These are phyloP conservation scores for Canariomyces notabilis DNA, from an alignment of 2,329 filamentous ascomycete species.

Conservation along the genomic window DNA sequence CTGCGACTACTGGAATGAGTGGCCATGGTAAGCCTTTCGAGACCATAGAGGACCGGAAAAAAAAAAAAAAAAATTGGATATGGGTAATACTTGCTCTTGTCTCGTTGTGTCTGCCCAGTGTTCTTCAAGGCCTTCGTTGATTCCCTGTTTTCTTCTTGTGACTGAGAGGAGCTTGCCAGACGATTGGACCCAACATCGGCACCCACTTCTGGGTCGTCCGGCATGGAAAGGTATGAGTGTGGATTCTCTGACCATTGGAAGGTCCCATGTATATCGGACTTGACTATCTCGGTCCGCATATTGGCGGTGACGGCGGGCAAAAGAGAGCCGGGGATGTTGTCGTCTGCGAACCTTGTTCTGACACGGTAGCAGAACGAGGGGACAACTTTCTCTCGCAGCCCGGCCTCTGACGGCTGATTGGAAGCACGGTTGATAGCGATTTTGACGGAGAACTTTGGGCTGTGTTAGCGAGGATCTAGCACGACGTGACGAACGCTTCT, in stretches of 20 bases:
- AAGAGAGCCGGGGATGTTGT: slow-evolving; percentile 26
- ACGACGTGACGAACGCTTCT: too few species aligned
- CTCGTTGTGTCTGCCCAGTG: too few species aligned
- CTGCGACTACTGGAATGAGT: too few species aligned
- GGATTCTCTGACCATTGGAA: slow-evolving; percentile 25
- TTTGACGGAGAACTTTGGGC: slow-evolving; percentile 26
- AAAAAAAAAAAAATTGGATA: too few species aligned
- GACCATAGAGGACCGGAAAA: too few species aligned
- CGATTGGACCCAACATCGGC: too few species aligned
- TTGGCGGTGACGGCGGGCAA: slow-evolving; percentile 1
- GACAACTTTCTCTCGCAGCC: slow-evolving; percentile 26
- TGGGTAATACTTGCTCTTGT: too few species aligned
- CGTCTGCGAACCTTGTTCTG: slow-evolving; percentile 27
- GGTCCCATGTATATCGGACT: slow-evolving; percentile 19
- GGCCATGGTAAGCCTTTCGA: too few species aligned
- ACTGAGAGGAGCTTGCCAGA: too few species aligned
- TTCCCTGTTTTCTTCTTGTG: neutral
- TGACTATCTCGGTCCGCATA: slow-evolving; percentile 22
- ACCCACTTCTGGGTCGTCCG: slow-evolving; percentile 16
- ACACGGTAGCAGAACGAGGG: slow-evolving; percentile 30
- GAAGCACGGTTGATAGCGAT: slow-evolving; percentile 27
- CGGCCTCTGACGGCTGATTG: slow-evolving; percentile 27
- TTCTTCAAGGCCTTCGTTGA: too few species aligned
- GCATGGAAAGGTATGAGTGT: slow-evolving; percentile 26
- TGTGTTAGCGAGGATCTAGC: neutral